Evolutionary conservation across 495 filamentous ascomycete species (phyloP), one percentile per base, ranked within the genome.

Genomic region (Daldinia vernicosa): DNA sequence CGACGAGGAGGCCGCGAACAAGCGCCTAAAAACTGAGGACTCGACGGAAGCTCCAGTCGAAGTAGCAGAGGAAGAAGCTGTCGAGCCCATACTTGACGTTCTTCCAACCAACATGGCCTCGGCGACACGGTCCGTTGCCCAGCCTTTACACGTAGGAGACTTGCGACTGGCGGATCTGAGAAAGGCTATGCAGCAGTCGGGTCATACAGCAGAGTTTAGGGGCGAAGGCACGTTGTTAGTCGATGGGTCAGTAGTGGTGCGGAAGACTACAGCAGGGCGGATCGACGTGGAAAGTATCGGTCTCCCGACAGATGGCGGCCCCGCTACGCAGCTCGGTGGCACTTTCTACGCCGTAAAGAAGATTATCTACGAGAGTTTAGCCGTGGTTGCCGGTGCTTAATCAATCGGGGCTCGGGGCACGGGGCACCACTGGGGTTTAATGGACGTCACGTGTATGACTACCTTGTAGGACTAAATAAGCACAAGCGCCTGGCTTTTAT

Each of bases 141-240:
- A 94, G 37, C 93, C 96, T 8, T 86, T 99, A 11, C 96, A 98
- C 76, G 96, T 98, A 24, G 95, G 95, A 62, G 95, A 99, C 74
- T 83, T 98, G 17, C 86, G 95, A 17, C 85, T 99, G 14, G 93
- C 95, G 0, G 94, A 98, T 77, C 80, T 99, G 55, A 85, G 96
- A 53, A 90, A 91, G 69, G 86, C 93, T 27, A 90, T 99, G 88
- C 89, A 92, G 61, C 84, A 85, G 17, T 86, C 90, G 22, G 94
- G 95, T 2, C 93, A 97, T 78, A 92, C 84, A 28, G 95, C 94
- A 3, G 95, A 97, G 79, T 98, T 98, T 78, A 86, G 92, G 32
- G 95, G 95, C 17, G 96, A 98, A 78, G 95, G 95, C 53, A 97
- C 92, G 2, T 81, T 98, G 71, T 81, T 99, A 24, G 89, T 99